Percentiles rank a stretch among this genome's conserved stretches.
Conservation (phyloP, 2,329 filamentous ascomycete species). For the Aspergillus pseudoglaucus region DNA sequence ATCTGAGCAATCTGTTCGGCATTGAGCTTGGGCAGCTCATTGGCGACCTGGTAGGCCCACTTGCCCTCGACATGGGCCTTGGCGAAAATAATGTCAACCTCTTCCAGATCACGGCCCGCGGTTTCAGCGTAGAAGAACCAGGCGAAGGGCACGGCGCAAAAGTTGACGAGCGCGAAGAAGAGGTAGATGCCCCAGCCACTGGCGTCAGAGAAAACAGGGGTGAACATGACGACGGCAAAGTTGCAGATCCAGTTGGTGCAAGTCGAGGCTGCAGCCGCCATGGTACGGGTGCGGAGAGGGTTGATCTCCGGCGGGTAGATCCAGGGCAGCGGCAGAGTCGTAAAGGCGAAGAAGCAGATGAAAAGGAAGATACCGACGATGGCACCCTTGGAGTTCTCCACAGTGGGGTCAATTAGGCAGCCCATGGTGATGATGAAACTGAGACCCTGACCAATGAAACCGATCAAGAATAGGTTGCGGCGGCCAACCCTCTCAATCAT, state of each 20-base stretch:
- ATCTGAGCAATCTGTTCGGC: conserved; percentile 20
- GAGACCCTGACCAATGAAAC: conserved; percentile 28
- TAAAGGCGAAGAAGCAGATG: conserved; percentile 60
- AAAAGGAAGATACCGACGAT: conserved; percentile 60
- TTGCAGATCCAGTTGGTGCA: conserved; percentile 50
- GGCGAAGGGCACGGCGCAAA: conserved; percentile 41
- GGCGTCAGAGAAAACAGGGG: conserved; percentile 29
- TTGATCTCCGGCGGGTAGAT: conserved; percentile 44
- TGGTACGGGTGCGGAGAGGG: conserved; percentile 47
- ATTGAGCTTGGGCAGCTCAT: conserved; percentile 24
- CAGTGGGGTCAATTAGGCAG: conserved; percentile 23
- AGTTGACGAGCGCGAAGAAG: conserved; percentile 35
- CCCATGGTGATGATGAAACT: conserved; percentile 28
- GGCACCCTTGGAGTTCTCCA: conserved; percentile 26
- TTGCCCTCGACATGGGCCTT: conserved; percentile 33
- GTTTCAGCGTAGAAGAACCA: conserved; percentile 49
- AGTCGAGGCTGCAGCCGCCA: conserved; percentile 46
- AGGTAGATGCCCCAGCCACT: conserved; percentile 36
- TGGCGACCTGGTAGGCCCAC: conserved; percentile 19
- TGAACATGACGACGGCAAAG: conserved; percentile 48
- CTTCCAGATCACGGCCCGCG: conserved; percentile 34
- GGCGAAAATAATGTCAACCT: conserved; percentile 35
- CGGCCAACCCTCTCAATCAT: conserved; percentile 36
- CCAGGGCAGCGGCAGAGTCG: conserved; percentile 58
- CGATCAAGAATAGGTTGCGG: conserved; percentile 28